These are phyloP conservation scores for Xerocomellus chrysenteron DNA, from an alignment of 768 basidiomycete species.

Conservation along the genomic window DNA sequence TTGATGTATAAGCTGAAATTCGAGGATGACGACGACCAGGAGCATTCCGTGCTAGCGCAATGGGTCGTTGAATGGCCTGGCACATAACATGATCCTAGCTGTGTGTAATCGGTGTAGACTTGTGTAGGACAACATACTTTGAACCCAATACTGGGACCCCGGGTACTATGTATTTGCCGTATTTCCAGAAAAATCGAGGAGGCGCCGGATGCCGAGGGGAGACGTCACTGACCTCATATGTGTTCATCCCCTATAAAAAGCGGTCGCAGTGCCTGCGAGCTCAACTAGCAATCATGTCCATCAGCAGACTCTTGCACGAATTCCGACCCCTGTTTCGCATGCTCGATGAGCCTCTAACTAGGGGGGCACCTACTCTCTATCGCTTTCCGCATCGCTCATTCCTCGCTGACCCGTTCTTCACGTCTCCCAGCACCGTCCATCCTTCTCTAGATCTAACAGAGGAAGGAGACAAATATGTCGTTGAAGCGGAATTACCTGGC, in stretches of 20 bases:
- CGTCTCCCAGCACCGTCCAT: constrained; percentile 31
- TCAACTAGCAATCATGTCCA: constrained; percentile 48
- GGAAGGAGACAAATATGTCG: constrained; percentile 58
- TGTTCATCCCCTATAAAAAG: constrained; percentile 11
- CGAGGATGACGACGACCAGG: constrained; percentile 86
- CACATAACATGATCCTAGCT: constrained; percentile 2
- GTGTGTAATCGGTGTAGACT: not conserved
- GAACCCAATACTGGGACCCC: constrained; percentile 13
- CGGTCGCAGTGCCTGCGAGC: not conserved
- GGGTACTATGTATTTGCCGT: not conserved
- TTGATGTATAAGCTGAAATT: constrained; percentile 79
- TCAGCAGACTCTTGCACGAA: constrained; percentile 66
- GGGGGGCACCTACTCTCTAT: constrained; percentile 27
- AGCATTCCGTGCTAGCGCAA: constrained; percentile 71
- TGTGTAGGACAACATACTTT: not conserved
- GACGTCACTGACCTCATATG: constrained; percentile 8
- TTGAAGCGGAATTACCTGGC: constrained; percentile 79
- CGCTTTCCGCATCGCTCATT: constrained; percentile 35
- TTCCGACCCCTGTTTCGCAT: constrained; percentile 74
- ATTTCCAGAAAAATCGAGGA: constrained; percentile 4
- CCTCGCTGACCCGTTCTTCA: constrained; percentile 53
- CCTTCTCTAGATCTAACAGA: constrained; percentile 72
- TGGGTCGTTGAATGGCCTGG: constrained; percentile 84
- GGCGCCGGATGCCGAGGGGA: constrained; percentile 9
- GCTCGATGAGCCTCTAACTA: constrained; percentile 67